Evolutionary conservation across 441 rosid species (phyloP).

Genomic region (Kokia cookei): DNA sequence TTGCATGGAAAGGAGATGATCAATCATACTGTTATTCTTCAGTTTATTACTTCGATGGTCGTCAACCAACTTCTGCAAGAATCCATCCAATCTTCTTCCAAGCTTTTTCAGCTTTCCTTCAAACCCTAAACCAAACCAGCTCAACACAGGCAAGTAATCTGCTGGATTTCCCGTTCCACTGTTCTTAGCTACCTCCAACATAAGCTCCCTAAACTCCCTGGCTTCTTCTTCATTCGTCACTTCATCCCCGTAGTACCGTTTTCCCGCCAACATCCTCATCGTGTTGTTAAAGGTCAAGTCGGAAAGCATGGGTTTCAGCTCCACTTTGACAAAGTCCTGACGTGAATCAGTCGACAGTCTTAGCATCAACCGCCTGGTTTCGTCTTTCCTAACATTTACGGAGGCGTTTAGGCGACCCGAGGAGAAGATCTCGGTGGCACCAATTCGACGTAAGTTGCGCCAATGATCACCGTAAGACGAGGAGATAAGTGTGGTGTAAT

Average conservation of each 20-base stretch:
- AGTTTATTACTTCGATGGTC: not conserved
- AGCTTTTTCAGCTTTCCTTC: not conserved
- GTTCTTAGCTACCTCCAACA: not conserved
- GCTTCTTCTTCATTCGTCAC: not conserved
- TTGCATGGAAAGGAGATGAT: constrained; percentile 11
- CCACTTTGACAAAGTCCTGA: constrained; percentile 20
- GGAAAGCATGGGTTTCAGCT: constrained; percentile 30
- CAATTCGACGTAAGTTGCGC: constrained; percentile 25
- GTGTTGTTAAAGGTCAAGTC: constrained; percentile 36
- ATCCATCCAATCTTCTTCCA: not conserved
- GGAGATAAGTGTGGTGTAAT: constrained; percentile 24
- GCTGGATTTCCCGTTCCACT: not conserved
- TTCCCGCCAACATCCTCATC: constrained; percentile 45
- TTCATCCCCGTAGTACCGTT: constrained; percentile 29
- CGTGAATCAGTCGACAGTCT: not conserved
- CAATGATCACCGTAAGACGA: constrained; percentile 5
- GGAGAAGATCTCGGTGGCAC: constrained; percentile 6
- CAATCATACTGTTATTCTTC: not conserved
- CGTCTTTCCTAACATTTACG: not conserved
- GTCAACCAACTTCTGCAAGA: not conserved
- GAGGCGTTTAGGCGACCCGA: not conserved
- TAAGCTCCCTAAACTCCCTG: not conserved
- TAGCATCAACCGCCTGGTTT: not conserved
- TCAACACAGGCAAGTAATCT: not conserved
- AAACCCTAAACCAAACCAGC: not conserved